Conservation (phyloP, 2,329 filamentous ascomycete genomes). For the Colletotrichum truncatum region DNA sequence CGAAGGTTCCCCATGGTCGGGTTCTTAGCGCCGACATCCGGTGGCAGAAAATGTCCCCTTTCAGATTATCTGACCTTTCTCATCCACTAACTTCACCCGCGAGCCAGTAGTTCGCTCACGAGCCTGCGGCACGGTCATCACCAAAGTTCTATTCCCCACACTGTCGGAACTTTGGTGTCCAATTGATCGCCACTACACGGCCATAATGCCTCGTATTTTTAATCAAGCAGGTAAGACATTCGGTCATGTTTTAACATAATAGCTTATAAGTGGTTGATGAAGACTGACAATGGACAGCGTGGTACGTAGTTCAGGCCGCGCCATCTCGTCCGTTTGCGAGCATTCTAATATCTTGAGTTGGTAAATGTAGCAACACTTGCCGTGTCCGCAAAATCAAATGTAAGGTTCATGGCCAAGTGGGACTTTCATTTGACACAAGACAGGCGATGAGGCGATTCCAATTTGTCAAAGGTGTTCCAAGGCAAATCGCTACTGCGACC, state of each 20-base stretch:
- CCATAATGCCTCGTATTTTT: conserved; percentile 12
- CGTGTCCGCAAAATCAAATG: conserved; percentile 48
- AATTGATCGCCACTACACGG: not conserved
- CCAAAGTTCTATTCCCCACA: not conserved
- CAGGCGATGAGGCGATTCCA: conserved; percentile 43
- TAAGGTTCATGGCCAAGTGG: conserved; percentile 9
- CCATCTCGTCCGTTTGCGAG: no score
- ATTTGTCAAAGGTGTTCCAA: conserved; percentile 43
- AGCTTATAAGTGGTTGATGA: not conserved
- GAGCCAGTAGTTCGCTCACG: no score
- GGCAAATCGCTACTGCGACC: conserved; percentile 44
- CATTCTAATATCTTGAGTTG: not conserved
- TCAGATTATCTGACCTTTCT: not conserved
- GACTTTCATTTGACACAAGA: not conserved
- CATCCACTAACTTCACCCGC: not conserved
- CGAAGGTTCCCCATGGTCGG: not conserved
- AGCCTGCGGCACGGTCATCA: not conserved
- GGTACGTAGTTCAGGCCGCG: not conserved
- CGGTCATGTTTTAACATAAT: not conserved
- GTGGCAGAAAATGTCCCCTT: not conserved
- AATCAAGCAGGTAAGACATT: conserved; percentile 16
- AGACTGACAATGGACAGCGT: not conserved
- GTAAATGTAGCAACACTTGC: conserved; percentile 44
- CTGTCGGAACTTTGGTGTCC: not conserved
- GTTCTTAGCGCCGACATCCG: not conserved